Evolutionary conservation across 139 green algal genomes (phyloP).

Genomic region (Astrephomene gubernaculifera): DNA sequence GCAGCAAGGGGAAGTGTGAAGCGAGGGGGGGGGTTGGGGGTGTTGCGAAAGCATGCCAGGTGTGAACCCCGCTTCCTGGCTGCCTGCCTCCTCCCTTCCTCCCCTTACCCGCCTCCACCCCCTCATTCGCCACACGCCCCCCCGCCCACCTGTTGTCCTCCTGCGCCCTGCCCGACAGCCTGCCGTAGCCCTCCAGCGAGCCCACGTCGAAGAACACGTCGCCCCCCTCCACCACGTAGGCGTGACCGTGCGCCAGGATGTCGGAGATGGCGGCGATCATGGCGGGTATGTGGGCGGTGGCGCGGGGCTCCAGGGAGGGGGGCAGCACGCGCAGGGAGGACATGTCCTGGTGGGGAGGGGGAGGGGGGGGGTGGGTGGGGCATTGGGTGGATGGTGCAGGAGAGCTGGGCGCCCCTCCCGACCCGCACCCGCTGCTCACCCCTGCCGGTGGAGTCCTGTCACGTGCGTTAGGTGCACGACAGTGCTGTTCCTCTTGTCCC

Average conservation of each 20-base stretch:
- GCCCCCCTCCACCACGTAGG: slow-evolving; percentile 81
- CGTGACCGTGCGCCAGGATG: slow-evolving; percentile 93
- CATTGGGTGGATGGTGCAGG: too few relatives aligned
- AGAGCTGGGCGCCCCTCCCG: too few relatives aligned
- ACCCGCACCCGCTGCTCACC: too few relatives aligned
- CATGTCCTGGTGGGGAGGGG: slow-evolving; percentile 82
- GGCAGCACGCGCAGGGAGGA: slow-evolving; percentile 83
- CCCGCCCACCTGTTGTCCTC: slow-evolving; percentile 66
- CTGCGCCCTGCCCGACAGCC: slow-evolving; percentile 84
- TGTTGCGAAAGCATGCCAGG: not conserved
- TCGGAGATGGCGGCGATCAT: slow-evolving; percentile 92
- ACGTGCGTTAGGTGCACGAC: too few relatives aligned
- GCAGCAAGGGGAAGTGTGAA: not conserved
- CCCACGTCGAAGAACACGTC: slow-evolving; percentile 97
- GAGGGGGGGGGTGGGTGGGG: not conserved
- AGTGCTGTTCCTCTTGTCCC: too few relatives aligned
- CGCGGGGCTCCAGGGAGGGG: slow-evolving; percentile 89
- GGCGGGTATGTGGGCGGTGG: slow-evolving; percentile 87
- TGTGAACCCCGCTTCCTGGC: not conserved
- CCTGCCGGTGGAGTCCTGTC: too few relatives aligned
- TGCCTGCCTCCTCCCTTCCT: not conserved
- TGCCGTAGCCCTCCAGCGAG: slow-evolving; percentile 87
- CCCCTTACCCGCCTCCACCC: not conserved
- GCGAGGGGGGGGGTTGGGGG: not conserved
- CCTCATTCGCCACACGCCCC: not conserved